Percentiles rank a stretch among this genome's conserved stretches.
These are phyloP conservation scores for Pseudogymnoascus sp. DNA, from an alignment of 2,329 filamentous ascomycete species.

Conservation along the genomic window DNA sequence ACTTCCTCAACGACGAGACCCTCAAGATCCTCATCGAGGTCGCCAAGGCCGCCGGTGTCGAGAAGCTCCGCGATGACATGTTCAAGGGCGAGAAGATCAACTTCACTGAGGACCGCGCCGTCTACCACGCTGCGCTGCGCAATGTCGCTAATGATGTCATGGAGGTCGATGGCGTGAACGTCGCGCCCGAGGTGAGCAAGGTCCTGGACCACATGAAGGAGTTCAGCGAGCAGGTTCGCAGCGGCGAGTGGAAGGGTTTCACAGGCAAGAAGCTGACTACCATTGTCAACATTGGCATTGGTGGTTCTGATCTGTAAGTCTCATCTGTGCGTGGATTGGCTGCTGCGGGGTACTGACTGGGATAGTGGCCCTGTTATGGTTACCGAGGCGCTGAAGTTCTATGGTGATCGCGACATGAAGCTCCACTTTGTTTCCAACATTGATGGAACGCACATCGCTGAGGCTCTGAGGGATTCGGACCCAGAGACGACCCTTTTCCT, in stretches of 20 bases:
- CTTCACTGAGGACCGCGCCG: constrained; percentile 93
- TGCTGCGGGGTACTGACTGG: neutral
- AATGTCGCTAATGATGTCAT: constrained; percentile 77
- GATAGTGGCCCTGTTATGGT: constrained; percentile 93
- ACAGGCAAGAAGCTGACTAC: constrained; percentile 95
- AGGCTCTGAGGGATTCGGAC: constrained; percentile 80
- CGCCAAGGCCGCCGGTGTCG: constrained; percentile 81
- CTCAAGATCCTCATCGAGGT: constrained; percentile 79
- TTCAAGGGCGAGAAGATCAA: constrained; percentile 98
- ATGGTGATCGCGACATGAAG: constrained; percentile 75
- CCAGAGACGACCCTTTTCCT: constrained; percentile 99
- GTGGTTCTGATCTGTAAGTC: constrained; percentile 91
- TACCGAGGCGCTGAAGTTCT: constrained; percentile 92
- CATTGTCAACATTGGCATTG: constrained; percentile 96
- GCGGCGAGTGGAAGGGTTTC: constrained; percentile 93
- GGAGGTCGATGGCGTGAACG: constrained; percentile 83
- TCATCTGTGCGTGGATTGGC: neutral
- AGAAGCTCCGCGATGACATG: constrained; percentile 94
- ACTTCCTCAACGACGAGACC: constrained; percentile 92
- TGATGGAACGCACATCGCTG: constrained; percentile 94
- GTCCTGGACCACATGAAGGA: constrained; percentile 97
- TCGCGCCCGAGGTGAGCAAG: constrained; percentile 85
- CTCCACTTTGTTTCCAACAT: constrained; percentile 99
- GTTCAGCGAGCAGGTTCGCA: constrained; percentile 90
- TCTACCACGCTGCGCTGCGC: constrained; percentile 89